Base-by-base conservation (phyloP, 805 yeast genomes). In the Komagataella kurtzmanii region DNA sequence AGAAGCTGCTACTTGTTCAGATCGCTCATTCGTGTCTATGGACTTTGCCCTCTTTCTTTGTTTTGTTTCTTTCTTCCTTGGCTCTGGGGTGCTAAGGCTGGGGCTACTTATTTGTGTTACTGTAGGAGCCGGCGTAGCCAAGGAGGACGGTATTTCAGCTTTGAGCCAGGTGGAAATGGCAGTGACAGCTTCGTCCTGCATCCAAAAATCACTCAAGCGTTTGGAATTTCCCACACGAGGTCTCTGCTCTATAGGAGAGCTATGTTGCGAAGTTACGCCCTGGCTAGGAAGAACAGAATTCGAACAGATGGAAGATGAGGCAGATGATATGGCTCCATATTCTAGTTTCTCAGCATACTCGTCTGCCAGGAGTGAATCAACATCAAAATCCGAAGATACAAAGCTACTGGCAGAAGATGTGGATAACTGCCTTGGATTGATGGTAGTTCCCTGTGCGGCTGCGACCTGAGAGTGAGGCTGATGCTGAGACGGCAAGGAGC, bases 151-250 rank as follows among this genome's bases (percentile, higher is more conserved):
- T 61, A 30, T 14, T 30, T 30, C 40, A 30, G 40, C 58, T 19
- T 53, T 52, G n/a, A 61, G 47, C 64, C 65, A 62, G 10, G 53
- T 54, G 3, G 57, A 57, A 10, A 63, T 60, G 4, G 62, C 64
- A 36, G 55, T 51, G 24, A 61, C 56, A 17, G 61, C 56, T 48
- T 63, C 65, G 18, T 57, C 64, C 52, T 58, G 59, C 58, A 57
- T 60, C 63, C 65, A 61, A 19, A 54, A 47, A 50, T 51, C 52
- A 30, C 47, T 30, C 40, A 30, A 46, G 30, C 17, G 17, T 47
- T 24, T 47, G 18, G 21, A 45, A n/a, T 45, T 19, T 12, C n/a
- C n/a, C 5, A 14, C 14, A 30, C 40, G 40, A 14, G 40, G 40
- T 30, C 14, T 30, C 40, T 30, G 40, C 8, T 30, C 40, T 30